phyloP scores from a whole-genome alignment of 441 rosid genomes.

The Eruca vesicaria region DNA sequence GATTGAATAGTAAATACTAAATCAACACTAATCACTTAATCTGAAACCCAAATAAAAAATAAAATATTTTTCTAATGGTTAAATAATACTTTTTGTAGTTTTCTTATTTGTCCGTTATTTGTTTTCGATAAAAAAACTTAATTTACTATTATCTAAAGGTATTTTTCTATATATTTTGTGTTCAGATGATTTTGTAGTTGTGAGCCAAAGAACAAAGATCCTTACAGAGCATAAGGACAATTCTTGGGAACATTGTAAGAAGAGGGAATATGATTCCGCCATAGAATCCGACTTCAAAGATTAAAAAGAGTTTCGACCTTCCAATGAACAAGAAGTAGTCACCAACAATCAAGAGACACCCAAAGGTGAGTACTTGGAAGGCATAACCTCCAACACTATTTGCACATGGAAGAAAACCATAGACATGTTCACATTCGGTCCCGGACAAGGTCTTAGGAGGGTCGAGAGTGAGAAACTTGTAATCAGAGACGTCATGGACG shows the following conservation, averaged over 20 bases:
- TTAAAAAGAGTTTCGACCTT: slow-evolving; percentile 29
- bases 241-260: slow-evolving; percentile 36
- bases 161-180: neutral
- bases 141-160: neutral
- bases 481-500: neutral
- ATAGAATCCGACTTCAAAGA: slow-evolving; percentile 35
- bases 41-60: neutral
- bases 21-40: neutral
- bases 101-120: too few relatives aligned
- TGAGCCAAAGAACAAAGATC: neutral
- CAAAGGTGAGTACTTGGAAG: slow-evolving; percentile 35
- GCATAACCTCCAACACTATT: slow-evolving; percentile 30
- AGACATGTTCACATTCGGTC: slow-evolving; percentile 26
- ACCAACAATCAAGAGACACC: slow-evolving; percentile 33
- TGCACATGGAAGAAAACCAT: slow-evolving; percentile 32
- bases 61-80: too few relatives aligned
- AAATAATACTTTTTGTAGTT: too few relatives aligned
- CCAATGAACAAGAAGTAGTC: slow-evolving; percentile 35
- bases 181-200: neutral
- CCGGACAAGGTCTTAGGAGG: slow-evolving; percentile 16
- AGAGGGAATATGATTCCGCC: slow-evolving; percentile 37
- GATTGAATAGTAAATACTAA: too few relatives aligned
- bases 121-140: neutral
- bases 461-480: slow-evolving; percentile 23
- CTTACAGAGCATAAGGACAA: slow-evolving; percentile 34